Base-by-base conservation (phyloP, 768 basidiomycete genomes). In the Kwoniella bestiolae region DNA sequence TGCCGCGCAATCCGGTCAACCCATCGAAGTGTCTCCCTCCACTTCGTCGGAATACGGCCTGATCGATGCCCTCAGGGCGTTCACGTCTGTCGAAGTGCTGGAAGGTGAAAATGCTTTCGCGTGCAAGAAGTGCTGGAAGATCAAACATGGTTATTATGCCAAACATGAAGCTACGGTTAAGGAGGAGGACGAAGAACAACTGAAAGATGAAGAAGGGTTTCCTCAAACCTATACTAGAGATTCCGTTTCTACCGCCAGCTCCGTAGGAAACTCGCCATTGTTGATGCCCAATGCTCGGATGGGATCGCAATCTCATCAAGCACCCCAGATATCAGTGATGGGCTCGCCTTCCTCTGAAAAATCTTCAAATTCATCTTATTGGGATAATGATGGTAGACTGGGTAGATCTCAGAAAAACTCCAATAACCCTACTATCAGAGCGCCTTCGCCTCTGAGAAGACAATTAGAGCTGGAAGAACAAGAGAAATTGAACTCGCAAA, bases 61-160 rank as follows among this genome's bases (percentile, higher is more conserved):
- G 31, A 74, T 82, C 44, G 92, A 94, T 62, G 92, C 91, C 68
- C 81, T 95, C 65, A 84, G 88, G 68, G 85, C 90, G 83, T 98
- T 98, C 82, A 96, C 94, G 0, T 85, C 89, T 3, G 94, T 96
- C n/a, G 94, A 98, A 73, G 86, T 91, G 6, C 82, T 98, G 34
- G 91, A 96, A 71, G 92, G 92, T 0, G 94, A 96, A 72, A 96
- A 98, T 72, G 90, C 89, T 83, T 94, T 96, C 58, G 93, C 93
- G 0, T 98, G 94, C 79, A 86, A 90, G 69, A 85, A 89, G 56
- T 98, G 94, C 82, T 98, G 94, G 94, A 94, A 92, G 84, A 88
- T 92, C 65, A 78, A 80, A 52, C 67, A 70, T 45, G 89, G 90
- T 18, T 79, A 85, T 62, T 86, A 88, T 69, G 78, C 82, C 50